Percentiles rank a stretch among this genome's conserved stretches.
These are phyloP conservation scores for Nectriaceae sp. DNA, from an alignment of 2,329 filamentous ascomycete species.

Conservation along the genomic window DNA sequence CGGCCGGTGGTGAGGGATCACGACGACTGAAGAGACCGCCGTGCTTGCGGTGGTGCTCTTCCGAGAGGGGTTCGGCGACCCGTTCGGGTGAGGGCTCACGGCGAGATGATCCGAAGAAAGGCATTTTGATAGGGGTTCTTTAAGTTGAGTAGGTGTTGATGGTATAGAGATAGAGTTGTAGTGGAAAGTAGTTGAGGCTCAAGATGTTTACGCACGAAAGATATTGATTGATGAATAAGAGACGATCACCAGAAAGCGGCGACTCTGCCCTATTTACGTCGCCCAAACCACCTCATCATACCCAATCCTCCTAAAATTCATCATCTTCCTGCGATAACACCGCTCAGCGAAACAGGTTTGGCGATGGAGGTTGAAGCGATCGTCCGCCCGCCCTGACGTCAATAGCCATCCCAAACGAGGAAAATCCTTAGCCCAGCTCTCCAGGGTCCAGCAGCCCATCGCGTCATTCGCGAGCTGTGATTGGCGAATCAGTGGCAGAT, in stretches of 20 bases:
- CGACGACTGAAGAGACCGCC: conserved; percentile 41
- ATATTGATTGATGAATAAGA: not conserved
- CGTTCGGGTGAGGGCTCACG: conserved; percentile 35
- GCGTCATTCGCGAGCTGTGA: too few relatives aligned
- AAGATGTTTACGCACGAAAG: not conserved
- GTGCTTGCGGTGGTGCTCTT: conserved; percentile 33
- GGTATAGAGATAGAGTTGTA: not conserved
- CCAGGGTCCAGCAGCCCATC: not conserved
- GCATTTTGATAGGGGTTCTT: too few relatives aligned
- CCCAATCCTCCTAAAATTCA: too few relatives aligned
- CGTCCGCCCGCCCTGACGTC: not conserved
- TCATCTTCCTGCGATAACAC: too few relatives aligned
- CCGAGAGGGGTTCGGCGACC: conserved; percentile 18
- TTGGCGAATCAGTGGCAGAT: not conserved
- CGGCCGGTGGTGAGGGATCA: conserved; percentile 29
- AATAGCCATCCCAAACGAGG: not conserved
- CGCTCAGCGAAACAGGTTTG: too few relatives aligned
- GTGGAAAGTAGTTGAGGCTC: not conserved
- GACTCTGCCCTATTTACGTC: too few relatives aligned
- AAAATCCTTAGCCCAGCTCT: not conserved
- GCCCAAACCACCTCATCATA: too few relatives aligned
- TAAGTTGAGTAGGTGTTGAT: too few relatives aligned
- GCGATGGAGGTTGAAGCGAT: too few relatives aligned
- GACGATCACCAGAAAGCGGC: too few relatives aligned
- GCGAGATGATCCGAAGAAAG: conserved; percentile 33